Conservation (phyloP, 345 rosid species). For the Leavenworthia alabamica region DNA sequence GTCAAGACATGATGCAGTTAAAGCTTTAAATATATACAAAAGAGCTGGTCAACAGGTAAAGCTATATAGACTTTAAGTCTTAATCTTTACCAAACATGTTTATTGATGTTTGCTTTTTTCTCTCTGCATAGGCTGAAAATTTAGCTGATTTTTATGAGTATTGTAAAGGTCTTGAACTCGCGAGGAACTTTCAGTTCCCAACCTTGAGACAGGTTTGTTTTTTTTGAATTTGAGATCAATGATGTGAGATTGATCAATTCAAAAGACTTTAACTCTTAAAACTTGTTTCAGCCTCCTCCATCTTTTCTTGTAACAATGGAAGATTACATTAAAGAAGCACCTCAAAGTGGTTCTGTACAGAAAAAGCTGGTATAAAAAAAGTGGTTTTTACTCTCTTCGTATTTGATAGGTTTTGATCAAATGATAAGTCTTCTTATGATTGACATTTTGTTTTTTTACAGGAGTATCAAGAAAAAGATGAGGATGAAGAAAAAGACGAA, state of each 20-base stretch:
- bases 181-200: slow-evolving; percentile 33
- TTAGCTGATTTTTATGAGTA: slow-evolving; percentile 33
- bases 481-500: neutral
- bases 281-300: slow-evolving; percentile 49
- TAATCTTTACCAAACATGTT: neutral
- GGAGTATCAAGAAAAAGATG: slow-evolving; percentile 29
- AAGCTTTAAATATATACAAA: slow-evolving; percentile 75
- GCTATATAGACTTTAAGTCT: neutral
- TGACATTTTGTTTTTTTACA: neutral
- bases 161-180: slow-evolving; percentile 31
- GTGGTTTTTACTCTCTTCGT: neutral
- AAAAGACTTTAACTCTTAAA: neutral
- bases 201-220: slow-evolving; percentile 28
- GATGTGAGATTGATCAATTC: neutral
- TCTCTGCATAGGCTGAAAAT: slow-evolving; percentile 61
- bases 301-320: slow-evolving; percentile 96
- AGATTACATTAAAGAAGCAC: slow-evolving; percentile 84
- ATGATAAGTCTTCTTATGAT: neutral
- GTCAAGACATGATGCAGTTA: slow-evolving; percentile 81
- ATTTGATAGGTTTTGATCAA: too few relatives aligned
- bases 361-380: slow-evolving; percentile 75
- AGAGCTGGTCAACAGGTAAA: slow-evolving; percentile 89
- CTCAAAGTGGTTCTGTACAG: slow-evolving; percentile 48
- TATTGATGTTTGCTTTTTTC: slow-evolving; percentile 1
- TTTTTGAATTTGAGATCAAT: neutral